Evolutionary conservation across 1,284 basidiomycete genomes (phyloP), one percentile per base, ranked within the genome.

Genomic region (Dichomitus squalens): DNA sequence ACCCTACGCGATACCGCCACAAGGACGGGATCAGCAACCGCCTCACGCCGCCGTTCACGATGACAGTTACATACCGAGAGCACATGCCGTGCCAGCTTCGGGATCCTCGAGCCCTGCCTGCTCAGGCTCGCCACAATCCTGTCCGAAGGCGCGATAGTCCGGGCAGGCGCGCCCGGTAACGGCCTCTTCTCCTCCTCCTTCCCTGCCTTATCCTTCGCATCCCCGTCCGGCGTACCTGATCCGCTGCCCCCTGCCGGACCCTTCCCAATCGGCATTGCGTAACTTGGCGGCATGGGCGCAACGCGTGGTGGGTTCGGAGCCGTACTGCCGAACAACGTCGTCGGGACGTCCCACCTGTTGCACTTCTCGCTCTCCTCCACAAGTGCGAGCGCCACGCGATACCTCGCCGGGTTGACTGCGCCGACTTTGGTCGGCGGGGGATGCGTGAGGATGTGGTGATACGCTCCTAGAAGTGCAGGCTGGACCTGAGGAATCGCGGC

Each of bases 401-500:
- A 88, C 49, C 86, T 79, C 2, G 81, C 72, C 18, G 82, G 82
- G 53, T 83, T 87, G 7, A 82, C 71, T 4, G 80, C 63, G 1
- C 68, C 72, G 3, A 76, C 72, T 44, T 75, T 75, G 1, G 75
- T 59, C 18, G 76, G 76, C 2, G 78, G 81, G 23, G 76, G 86
- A 62, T 89, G 83, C 0, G 84, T 87, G 52, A 89, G 79, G 58
- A 89, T 83, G 63, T 91, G 84, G 61, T 89, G 88, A 65, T 88
- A 90, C 3, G 88, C 88, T 6, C 76, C 74, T 39, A 87, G 68
- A n/a, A 90, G 77, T 0, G 86, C 76, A 1, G 79, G 85, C 64
- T 88, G 86, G 9, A 80, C 79, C 56, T 80, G 60, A 48, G 43
- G 77, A 66, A 27, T 76, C 68, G 5, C 71, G 71, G 18, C 61